A percentile compares a stretch with the other conserved stretches of the same genome.
Evolutionary conservation across 2,329 filamentous ascomycete genomes (phyloP).

Genomic region (Macrophomina phaseolina): DNA sequence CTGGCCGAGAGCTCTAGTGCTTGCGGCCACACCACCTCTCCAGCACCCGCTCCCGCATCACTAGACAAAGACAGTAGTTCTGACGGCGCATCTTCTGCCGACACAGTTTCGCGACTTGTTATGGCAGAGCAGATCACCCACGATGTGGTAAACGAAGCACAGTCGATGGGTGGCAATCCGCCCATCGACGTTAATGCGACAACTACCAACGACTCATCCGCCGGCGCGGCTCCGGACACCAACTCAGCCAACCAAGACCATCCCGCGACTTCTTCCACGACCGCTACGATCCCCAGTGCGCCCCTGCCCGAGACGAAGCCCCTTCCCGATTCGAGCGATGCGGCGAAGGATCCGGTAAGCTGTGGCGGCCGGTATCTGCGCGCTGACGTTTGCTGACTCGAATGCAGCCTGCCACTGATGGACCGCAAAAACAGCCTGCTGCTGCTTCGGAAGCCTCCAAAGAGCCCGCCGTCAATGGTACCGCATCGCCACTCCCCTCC

Average conservation of each 20-base stretch:
- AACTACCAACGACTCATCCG: constrained; percentile 60
- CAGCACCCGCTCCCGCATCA: constrained; percentile 17
- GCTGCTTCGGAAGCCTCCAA: constrained; percentile 32
- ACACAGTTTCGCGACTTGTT: constrained; percentile 64
- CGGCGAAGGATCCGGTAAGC: constrained; percentile 35
- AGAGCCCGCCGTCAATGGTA: constrained; percentile 43
- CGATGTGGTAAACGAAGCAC: constrained; percentile 74
- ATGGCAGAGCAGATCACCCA: constrained; percentile 74
- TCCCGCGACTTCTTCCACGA: constrained; percentile 46
- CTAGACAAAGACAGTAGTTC: constrained; percentile 39
- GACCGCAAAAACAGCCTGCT: constrained; percentile 12
- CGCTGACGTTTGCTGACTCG: constrained; percentile 10
- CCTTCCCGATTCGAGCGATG: constrained; percentile 12
- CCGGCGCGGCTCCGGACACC: constrained; percentile 51
- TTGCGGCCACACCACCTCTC: constrained; percentile 19
- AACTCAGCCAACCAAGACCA: constrained; percentile 39
- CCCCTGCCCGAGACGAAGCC: constrained; percentile 28
- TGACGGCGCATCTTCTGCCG: constrained; percentile 40
- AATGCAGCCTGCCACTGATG: constrained; percentile 18
- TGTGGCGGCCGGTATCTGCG: constrained; percentile 8
- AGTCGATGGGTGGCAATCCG: constrained; percentile 68
- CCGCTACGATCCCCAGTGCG: constrained; percentile 35
- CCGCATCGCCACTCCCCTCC: constrained; percentile 42
- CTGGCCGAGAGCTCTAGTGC: constrained; percentile 28
- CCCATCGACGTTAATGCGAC: constrained; percentile 70